Evolutionary conservation across 2,329 filamentous ascomycete genomes (phyloP).

Genomic region (Fusarium nelsonii): DNA sequence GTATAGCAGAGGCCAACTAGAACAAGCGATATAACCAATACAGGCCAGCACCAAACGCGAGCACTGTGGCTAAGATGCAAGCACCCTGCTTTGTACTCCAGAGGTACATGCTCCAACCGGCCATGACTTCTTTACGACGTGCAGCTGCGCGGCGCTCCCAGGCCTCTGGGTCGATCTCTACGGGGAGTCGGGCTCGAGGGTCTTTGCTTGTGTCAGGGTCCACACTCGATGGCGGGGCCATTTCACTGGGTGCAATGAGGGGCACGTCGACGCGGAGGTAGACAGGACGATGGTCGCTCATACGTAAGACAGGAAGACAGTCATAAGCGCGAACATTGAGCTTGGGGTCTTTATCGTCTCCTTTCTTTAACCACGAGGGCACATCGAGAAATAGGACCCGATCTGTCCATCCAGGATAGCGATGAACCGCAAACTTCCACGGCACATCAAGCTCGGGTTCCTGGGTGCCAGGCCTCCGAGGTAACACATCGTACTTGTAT

Average conservation of each 20-base stretch:
- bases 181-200: constrained; percentile 61
- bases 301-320: constrained; percentile 81
- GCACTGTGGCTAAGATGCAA: constrained; percentile 57
- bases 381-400: constrained; percentile 82
- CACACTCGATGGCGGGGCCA: constrained; percentile 52
- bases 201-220: constrained; percentile 51
- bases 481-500: constrained; percentile 81
- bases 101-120: constrained; percentile 67
- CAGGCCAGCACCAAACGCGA: constrained; percentile 57
- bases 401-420: constrained; percentile 95
- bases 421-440: constrained; percentile 74
- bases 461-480: constrained; percentile 50
- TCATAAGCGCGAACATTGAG: constrained; percentile 75
- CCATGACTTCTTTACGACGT: constrained; percentile 60
- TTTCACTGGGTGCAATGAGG: constrained; percentile 59
- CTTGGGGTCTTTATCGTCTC: constrained; percentile 34
- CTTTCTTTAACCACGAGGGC: constrained; percentile 62
- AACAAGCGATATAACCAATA: constrained; percentile 57
- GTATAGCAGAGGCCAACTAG: background rate
- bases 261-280: constrained; percentile 78
- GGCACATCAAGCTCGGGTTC: constrained; percentile 46
- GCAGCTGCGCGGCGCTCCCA: constrained; percentile 65
- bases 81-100: constrained; percentile 67
- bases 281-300: constrained; percentile 90
- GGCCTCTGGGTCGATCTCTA: constrained; percentile 66